phyloP scores from a whole-genome alignment of 1,139 yeast genomes.

The Eremothecium sinecaudum region DNA sequence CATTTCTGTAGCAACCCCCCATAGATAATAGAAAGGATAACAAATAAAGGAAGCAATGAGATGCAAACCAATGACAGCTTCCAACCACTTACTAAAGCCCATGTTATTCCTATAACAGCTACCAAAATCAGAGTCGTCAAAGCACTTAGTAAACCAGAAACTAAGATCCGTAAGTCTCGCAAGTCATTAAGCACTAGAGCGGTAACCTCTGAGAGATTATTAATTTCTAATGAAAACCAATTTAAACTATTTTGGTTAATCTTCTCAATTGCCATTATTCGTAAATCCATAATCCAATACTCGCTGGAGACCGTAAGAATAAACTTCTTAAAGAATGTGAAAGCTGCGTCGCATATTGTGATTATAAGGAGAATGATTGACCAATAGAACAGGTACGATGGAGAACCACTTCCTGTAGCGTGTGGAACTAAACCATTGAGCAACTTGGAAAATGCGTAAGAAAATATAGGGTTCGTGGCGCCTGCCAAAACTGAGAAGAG shows the following conservation, averaged over 20 bases:
- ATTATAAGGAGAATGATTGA: constrained; percentile 52
- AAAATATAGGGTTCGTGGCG: constrained; percentile 62
- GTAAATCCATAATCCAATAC: constrained; percentile 49
- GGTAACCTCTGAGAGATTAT: constrained; percentile 48
- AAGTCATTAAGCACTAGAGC: constrained; percentile 71
- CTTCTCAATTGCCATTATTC: constrained; percentile 42
- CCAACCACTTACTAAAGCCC: constrained; percentile 86
- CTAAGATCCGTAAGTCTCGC: constrained; percentile 59
- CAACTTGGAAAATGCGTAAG: constrained; percentile 65
- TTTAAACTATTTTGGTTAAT: constrained; percentile 45
- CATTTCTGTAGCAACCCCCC: constrained; percentile 42
- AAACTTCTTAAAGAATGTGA: constrained; percentile 44
- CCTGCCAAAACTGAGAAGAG: constrained; percentile 49
- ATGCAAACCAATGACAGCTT: constrained; percentile 72
- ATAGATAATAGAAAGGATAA: constrained; percentile 43
- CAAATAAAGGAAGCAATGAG: constrained; percentile 58
- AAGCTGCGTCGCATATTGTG: constrained; percentile 51
- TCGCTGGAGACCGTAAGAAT: constrained; percentile 55
- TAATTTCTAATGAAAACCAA: constrained; percentile 41
- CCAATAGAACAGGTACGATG: constrained; percentile 47
- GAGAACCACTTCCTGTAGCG: constrained; percentile 31
- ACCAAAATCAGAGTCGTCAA: constrained; percentile 45
- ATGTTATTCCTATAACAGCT: constrained; percentile 50
- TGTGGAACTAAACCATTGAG: constrained; percentile 46
- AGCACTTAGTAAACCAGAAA: constrained; percentile 53